A percentile compares a stretch with the other conserved stretches of the same genome.
phyloP scores from a whole-genome alignment of 495 filamentous ascomycete species.

The Trichoderma gamsii region DNA sequence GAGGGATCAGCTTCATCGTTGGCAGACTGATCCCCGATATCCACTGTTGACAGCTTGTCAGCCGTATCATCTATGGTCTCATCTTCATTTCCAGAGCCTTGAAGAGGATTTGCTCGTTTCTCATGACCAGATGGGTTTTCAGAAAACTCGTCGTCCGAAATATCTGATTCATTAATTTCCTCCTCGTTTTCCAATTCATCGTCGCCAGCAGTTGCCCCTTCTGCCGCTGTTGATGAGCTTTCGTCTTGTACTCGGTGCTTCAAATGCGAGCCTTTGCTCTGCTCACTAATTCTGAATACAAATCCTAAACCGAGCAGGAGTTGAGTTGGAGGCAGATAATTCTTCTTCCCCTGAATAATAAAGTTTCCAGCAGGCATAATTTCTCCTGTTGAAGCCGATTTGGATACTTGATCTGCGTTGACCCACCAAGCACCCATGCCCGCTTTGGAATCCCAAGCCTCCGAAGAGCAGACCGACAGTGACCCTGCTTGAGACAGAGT shows the following conservation, averaged over 20 bases:
- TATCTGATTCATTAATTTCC: slow-evolving; percentile 29
- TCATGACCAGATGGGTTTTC: slow-evolving; percentile 29
- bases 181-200: not conserved
- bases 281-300: slow-evolving; percentile 82
- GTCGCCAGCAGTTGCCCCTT: slow-evolving; percentile 15
- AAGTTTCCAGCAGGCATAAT: slow-evolving; percentile 72
- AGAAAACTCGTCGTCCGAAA: slow-evolving; percentile 30
- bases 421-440: slow-evolving; percentile 96
- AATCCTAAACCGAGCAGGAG: slow-evolving; percentile 81
- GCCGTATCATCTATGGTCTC: slow-evolving; percentile 25
- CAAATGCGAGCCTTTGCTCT: slow-evolving; percentile 73
- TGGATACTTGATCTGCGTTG: slow-evolving; percentile 77
- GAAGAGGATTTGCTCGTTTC: slow-evolving; percentile 38
- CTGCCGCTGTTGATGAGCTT: slow-evolving; percentile 16
- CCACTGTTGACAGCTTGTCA: slow-evolving; percentile 29
- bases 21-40: slow-evolving; percentile 24
- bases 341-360: slow-evolving; percentile 75
- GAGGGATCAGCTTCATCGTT: not conserved
- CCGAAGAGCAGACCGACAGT: slow-evolving; percentile 74
- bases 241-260: slow-evolving; percentile 59
- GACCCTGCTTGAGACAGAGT: slow-evolving; percentile 87
- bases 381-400: slow-evolving; percentile 71
- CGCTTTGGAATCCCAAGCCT: slow-evolving; percentile 92
- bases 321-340: slow-evolving; percentile 83
- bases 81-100: slow-evolving; percentile 24